Evolutionary conservation across 2,329 filamentous ascomycete species (phyloP), one percentile per base, ranked within the genome.

Genomic region (Stemphylium beticola): DNA sequence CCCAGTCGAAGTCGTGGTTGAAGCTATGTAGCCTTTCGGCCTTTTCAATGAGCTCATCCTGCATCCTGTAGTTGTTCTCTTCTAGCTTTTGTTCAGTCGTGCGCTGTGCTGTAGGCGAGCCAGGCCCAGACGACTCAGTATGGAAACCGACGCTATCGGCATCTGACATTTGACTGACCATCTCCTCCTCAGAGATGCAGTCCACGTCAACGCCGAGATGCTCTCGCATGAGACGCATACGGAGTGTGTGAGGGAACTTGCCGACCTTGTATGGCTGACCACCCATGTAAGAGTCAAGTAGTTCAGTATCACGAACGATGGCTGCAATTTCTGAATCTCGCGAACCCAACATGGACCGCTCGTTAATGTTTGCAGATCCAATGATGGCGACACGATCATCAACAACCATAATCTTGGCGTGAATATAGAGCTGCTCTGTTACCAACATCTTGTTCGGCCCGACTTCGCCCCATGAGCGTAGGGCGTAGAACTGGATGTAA

Each of bases 331-430:
- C 95, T 0, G 93, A 97, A 75, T 99, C 95, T 67, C 95, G 86
- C 43, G 86, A 89, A 8, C 95, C 95, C 57, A 97, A 76, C 92
- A 98, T 92, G 6, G 93, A 98, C 40, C 95, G 87, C 76, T 99
- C 95, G 68, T 99, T 99, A 81, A 99, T 98, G 73, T 99, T 99
- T 48, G 95, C 95, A 40, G 93, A 98, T 15, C 95, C 95, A 66
- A 99, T 99, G 57, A 99, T 87, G 17, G 89, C 93, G 53, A 95
- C 86, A 31, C 93, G 87, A 69, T 99, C 95, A 74, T 99, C 95
- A 4, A 96, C 93, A 51, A 99, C 85, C 82, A 98, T 98, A 62
- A 90, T 90, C 77, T 99, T 99, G 57, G 95, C 95, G 69, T 99
- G 95, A 53, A 99, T 98, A 72, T 99, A 99, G 10, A 99, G 84